Base-by-base conservation (phyloP, 805 yeast genomes). In the Scheffersomyces spartinae region DNA sequence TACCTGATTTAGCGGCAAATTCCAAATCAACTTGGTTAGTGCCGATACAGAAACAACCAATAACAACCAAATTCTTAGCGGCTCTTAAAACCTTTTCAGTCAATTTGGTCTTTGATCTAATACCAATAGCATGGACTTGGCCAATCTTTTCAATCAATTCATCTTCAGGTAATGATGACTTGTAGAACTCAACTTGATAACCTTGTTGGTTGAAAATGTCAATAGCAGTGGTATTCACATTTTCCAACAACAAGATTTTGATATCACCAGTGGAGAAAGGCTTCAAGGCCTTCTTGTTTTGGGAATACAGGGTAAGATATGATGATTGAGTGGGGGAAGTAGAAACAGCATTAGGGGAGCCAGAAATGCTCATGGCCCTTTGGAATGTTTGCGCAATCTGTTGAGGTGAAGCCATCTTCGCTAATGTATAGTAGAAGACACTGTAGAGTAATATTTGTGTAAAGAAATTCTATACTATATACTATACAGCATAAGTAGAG, bases 11-110 rank as follows among this genome's bases (percentile, higher is more conserved):
- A 36, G 97, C 95, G 30, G 98, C 98, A 43, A 51, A 81, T 40
- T 81, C 82, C 36, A 86, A 68, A 53, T 91, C 93, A 29, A 91
- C 98, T 63, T 91, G 98, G 64, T 91, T 91, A 34, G 97, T 91
- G 47, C 98, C 98, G 42, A 91, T 91, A 69, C 98, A 91, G 80
- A 91, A 91, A 64, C 98, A 91, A 30, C 98, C 98, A 55, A 91
- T 65, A 17, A 73, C 86, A 15, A 81, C 81, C 55, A 91, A 68
- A 63, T 88, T 83, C 52, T 76, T 79, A 30, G 98, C 98, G 43
- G 81, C 82, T 36, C 71, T 64, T 43, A 91, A 65, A 15, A 91
- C 74, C 26, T 73, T 74, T 39, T 71, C 78, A 20, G 85, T 82
- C 47, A 91, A 66, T 55, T 75, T 81, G 26, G 98, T 91, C 67